A percentile compares a stretch with the other conserved stretches of the same genome.
phyloP scores from a whole-genome alignment of 345 rosid genomes.

The Sonneratia caseolaris region DNA sequence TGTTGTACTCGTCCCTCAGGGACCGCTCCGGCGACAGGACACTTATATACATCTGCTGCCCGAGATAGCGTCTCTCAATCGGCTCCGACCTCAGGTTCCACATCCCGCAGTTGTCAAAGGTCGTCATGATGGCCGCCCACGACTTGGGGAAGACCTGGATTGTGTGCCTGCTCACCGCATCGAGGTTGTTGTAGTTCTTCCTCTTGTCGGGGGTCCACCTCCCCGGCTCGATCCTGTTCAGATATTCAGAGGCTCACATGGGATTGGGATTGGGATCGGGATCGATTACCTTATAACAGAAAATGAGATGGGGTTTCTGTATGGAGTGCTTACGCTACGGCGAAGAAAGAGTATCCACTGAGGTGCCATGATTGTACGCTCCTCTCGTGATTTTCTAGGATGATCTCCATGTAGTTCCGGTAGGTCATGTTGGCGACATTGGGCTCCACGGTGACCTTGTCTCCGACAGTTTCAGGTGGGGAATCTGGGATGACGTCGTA shows the following conservation, averaged over 20 bases:
- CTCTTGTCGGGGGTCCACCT: conserved; percentile 27
- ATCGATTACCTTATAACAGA: neutral
- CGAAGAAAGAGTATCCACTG: conserved; percentile 26
- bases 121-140: conserved; percentile 26
- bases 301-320: neutral
- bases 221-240: conserved; percentile 22
- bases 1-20: conserved; percentile 28
- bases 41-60: conserved; percentile 23
- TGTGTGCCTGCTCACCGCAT: conserved; percentile 30
- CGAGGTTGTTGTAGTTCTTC: conserved; percentile 23
- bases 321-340: conserved; percentile 22
- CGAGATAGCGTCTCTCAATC: conserved; percentile 19
- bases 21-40: conserved; percentile 22
- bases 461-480: neutral
- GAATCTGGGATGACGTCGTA: conserved; percentile 14
- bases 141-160: conserved; percentile 28
- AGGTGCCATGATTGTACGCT: conserved; percentile 22
- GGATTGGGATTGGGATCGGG: too few species aligned
- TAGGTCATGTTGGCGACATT: conserved; percentile 21
- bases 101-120: conserved; percentile 30
- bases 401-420: conserved; percentile 25
- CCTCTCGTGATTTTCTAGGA: conserved; percentile 24
- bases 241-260: neutral
- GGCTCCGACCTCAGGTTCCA: conserved; percentile 29
- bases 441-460: conserved; percentile 8